These are phyloP conservation scores for Chloranthus sessilifolius DNA, from an alignment of 164 flowering plant species.

Conservation along the genomic window DNA sequence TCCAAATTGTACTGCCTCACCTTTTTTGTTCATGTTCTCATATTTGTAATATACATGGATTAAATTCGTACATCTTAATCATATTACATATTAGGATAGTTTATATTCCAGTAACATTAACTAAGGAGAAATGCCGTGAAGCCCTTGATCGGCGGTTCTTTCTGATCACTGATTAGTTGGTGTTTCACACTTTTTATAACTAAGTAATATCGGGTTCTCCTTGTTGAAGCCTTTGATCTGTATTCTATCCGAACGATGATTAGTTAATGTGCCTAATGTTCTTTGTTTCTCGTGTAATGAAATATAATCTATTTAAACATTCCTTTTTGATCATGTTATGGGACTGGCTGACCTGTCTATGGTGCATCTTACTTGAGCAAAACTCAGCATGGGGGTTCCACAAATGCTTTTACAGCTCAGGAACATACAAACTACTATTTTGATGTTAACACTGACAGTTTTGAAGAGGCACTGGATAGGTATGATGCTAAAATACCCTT, in stretches of 20 bases:
- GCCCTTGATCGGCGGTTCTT: too few relatives aligned
- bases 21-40: too few relatives aligned
- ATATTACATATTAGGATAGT: too few relatives aligned
- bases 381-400: constrained; percentile 81
- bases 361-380: background rate
- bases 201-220: too few relatives aligned
- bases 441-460: constrained; percentile 74
- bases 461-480: constrained; percentile 96
- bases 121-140: too few relatives aligned
- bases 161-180: too few relatives aligned
- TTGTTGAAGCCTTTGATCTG: too few relatives aligned
- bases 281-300: background rate
- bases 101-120: too few relatives aligned
- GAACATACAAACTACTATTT: constrained; percentile 81
- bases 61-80: too few relatives aligned
- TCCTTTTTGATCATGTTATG: background rate
- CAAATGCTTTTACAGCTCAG: constrained; percentile 81
- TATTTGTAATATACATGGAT: too few relatives aligned
- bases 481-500: constrained; percentile 14
- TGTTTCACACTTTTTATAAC: too few relatives aligned
- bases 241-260: background rate
- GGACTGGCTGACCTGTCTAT: background rate
- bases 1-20: too few relatives aligned
- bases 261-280: background rate
- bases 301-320: background rate